phyloP scores from a whole-genome alignment of 2,329 filamentous ascomycete species.

The Cryphonectria parasitica region DNA sequence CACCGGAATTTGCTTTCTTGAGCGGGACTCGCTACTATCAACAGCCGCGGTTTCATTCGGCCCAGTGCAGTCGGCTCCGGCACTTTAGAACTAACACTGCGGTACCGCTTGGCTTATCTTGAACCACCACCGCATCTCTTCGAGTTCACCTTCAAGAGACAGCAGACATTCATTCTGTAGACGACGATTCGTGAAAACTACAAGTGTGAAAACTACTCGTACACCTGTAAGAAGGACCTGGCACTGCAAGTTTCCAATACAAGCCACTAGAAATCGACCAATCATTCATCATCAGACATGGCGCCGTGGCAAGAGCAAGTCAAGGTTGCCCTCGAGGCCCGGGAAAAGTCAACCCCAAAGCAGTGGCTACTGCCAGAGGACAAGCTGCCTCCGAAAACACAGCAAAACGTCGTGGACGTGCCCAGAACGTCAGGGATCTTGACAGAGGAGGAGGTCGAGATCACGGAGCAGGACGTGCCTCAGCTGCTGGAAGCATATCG shows the following conservation, averaged over 20 bases:
- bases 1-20: not conserved
- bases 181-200: no score
- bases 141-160: not conserved
- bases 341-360: slow-evolving; percentile 39
- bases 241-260: not conserved
- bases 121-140: not conserved
- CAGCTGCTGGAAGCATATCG: slow-evolving; percentile 35
- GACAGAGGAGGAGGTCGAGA: slow-evolving; percentile 40
- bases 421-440: slow-evolving; percentile 38
- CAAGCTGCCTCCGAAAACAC: slow-evolving; percentile 32
- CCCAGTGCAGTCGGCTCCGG: not conserved
- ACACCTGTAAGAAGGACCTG: not conserved
- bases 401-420: slow-evolving; percentile 35
- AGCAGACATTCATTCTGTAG: not conserved
- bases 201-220: no score
- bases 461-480: slow-evolving; percentile 42
- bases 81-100: not conserved
- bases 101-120: slow-evolving; percentile 1
- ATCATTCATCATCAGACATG: slow-evolving; percentile 11
- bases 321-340: slow-evolving; percentile 39
- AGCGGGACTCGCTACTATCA: not conserved
- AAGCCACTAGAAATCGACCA: not conserved
- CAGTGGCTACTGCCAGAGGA: slow-evolving; percentile 42
- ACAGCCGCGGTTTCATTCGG: not conserved
- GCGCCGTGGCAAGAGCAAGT: slow-evolving; percentile 39